Conservation (phyloP, 192 early-diverging fungal species). For the Dimargaris cristalligena region DNA sequence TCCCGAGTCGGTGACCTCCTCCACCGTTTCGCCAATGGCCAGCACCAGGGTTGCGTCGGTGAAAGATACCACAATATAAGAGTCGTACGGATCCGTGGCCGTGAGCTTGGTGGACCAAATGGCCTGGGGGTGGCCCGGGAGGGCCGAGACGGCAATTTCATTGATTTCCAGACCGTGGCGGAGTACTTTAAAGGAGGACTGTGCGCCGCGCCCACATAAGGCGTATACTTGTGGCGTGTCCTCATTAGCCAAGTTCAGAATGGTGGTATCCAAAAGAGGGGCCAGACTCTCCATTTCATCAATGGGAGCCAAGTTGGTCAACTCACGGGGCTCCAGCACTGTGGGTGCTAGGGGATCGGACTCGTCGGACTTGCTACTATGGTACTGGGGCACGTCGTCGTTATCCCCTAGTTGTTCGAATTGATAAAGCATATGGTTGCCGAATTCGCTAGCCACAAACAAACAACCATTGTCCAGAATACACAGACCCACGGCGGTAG, state of each 20-base stretch:
- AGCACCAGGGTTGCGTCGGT: constrained; percentile 83
- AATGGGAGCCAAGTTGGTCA: constrained; percentile 75
- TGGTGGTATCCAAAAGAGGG: constrained; percentile 68
- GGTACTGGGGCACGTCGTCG: constrained; percentile 62
- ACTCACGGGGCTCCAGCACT: constrained; percentile 53
- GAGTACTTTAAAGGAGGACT: constrained; percentile 71
- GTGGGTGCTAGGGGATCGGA: constrained; percentile 18
- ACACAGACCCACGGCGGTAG: constrained; percentile 57
- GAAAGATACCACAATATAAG: constrained; percentile 87
- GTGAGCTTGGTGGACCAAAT: constrained; percentile 56
- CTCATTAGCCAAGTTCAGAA: constrained; percentile 78
- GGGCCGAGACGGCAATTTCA: constrained; percentile 81
- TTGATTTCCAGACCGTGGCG: constrained; percentile 82
- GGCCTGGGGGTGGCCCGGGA: constrained; percentile 84
- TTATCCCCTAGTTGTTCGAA: constrained; percentile 90
- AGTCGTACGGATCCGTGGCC: constrained; percentile 42
- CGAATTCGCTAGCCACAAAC: constrained; percentile 81
- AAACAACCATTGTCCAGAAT: constrained; percentile 88
- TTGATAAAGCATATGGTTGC: constrained; percentile 85
- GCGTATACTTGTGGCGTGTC: constrained; percentile 90
- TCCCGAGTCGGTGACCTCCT: constrained; percentile 84
- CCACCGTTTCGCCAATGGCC: constrained; percentile 79
- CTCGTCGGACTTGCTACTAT: constrained; percentile 37
- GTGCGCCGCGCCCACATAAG: constrained; percentile 63
- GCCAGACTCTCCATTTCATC: constrained; percentile 75